Percentiles rank a stretch among this genome's conserved stretches.
Conservation (phyloP, 176 grass and related monocot species). For the Miscanthus lutarioriparius region DNA sequence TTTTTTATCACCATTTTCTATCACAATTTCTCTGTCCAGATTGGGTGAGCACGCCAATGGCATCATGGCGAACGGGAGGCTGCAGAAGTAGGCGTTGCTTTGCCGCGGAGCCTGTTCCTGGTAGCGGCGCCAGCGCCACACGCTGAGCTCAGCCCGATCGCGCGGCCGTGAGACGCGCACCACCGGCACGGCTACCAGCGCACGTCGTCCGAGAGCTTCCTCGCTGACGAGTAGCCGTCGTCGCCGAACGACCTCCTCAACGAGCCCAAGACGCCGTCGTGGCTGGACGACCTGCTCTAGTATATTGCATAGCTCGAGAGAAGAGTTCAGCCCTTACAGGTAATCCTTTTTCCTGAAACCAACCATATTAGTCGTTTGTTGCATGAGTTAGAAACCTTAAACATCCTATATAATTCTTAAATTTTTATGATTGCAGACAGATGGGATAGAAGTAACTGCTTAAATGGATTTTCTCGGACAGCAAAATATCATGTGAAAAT, state of each 20-base stretch:
- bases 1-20: neutral
- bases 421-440: too few relatives aligned
- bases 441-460: too few relatives aligned
- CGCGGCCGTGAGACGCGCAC: slow-evolving; percentile 37
- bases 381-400: too few relatives aligned
- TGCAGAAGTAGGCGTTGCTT: slow-evolving; percentile 49
- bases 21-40: neutral
- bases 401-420: too few relatives aligned
- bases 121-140: slow-evolving; percentile 15
- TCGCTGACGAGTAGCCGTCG: slow-evolving; percentile 82
- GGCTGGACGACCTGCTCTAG: slow-evolving; percentile 22
- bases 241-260: slow-evolving; percentile 88
- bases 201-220: too few relatives aligned
- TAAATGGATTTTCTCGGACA: too few relatives aligned
- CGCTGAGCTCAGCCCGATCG: slow-evolving; percentile 39
- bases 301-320: too few relatives aligned
- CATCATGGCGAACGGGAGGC: slow-evolving; percentile 47
- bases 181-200: slow-evolving; percentile 57
- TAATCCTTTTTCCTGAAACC: too few relatives aligned
- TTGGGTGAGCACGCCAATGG: slow-evolving; percentile 5
- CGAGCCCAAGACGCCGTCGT: slow-evolving; percentile 51
- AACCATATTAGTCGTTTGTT: too few relatives aligned
- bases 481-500: too few relatives aligned
- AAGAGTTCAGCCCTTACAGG: too few relatives aligned
- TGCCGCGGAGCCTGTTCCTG: slow-evolving; percentile 42